Base-by-base conservation (phyloP, 495 filamentous ascomycete genomes). In the Acidomyces sp. region DNA sequence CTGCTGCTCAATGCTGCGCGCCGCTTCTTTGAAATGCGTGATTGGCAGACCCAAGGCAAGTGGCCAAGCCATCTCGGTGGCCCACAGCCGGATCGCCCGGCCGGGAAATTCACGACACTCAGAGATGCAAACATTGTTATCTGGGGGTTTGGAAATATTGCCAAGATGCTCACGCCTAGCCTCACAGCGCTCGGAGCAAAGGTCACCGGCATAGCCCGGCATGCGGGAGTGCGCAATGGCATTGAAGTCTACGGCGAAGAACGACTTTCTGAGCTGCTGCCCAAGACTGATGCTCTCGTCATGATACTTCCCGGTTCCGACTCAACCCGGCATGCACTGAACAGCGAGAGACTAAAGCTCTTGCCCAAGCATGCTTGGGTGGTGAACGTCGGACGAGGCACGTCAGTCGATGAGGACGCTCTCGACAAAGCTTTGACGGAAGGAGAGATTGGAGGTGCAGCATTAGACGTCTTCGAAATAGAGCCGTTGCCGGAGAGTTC, bases 401-500 rank as follows among this genome's bases (percentile, higher is more conserved):
- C 42, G 2, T 32, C 13, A 4, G 34, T 87, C 3, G 78, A 82
- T 30, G 78, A 87, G 53, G 46, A 62, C 6, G 80, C 78, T 1
- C 54, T 92, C 24, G 54, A 85, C 25, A 64, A 74, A 3, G 66
- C 66, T 1, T 55, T 80, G 39, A 68, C 70, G 44, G 55, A 62
- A 12, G 82, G 80, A 0, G 53, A 48, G 11, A 86, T 92, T 49
- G 57, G 71, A 4, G 80, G 79, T 0, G 78, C 74, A 5, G 84
- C 78, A 13, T 48, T 92, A 11, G 84, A 92, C 62, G 83, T 88
- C 1, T 88, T 82, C 53, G 76, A 79, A 23, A 60, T 73, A 21
- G 84, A 92, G 58, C 84, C 83, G 17, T 55, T 88, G 48, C 73
- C 74, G 6, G 47, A 46, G 19, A 41, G 29, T 15, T 36, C 29